These are phyloP conservation scores for Coemansia sp. DNA, from an alignment of 192 early-diverging fungal species.

Conservation along the genomic window DNA sequence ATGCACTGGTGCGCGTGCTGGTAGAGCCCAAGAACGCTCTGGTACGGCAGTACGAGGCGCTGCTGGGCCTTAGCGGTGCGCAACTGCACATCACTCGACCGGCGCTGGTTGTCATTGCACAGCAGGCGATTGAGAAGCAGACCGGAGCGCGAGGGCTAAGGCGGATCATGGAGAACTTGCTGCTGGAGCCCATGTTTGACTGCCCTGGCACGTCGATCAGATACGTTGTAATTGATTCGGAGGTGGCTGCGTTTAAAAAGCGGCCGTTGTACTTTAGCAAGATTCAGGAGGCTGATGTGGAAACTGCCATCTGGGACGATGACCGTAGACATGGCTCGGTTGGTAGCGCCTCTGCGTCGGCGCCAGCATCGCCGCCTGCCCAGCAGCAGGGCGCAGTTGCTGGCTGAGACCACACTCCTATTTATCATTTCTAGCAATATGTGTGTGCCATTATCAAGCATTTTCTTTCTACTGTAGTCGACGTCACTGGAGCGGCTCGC, in stretches of 20 bases:
- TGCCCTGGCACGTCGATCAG: conserved; percentile 68
- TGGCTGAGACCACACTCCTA: neutral
- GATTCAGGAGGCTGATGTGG: conserved; percentile 50
- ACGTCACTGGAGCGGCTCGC: too few relatives aligned
- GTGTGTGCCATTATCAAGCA: too few relatives aligned
- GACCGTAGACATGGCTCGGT: conserved; percentile 11
- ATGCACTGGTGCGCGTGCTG: conserved; percentile 71
- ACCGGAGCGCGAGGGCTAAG: conserved; percentile 85
- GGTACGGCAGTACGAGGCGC: conserved; percentile 73
- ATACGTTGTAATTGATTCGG: conserved; percentile 69
- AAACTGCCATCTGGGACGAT: conserved; percentile 50
- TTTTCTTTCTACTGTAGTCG: too few relatives aligned
- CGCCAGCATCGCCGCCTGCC: neutral
- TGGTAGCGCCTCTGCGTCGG: neutral
- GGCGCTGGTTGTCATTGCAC: conserved; percentile 69
- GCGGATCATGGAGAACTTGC: conserved; percentile 80
- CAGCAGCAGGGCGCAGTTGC: neutral
- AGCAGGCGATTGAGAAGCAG: conserved; percentile 72
- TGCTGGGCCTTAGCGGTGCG: conserved; percentile 66
- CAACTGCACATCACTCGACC: conserved; percentile 68
- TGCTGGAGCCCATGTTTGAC: conserved; percentile 80
- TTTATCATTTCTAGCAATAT: neutral
- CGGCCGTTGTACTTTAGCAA: conserved; percentile 60
- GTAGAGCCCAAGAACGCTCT: conserved; percentile 81
- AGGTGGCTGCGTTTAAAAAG: conserved; percentile 62